Percentiles rank a stretch among this genome's conserved stretches.
Conservation (phyloP, 176 grass and related monocot genomes). For the Aegilops umbellulata region DNA sequence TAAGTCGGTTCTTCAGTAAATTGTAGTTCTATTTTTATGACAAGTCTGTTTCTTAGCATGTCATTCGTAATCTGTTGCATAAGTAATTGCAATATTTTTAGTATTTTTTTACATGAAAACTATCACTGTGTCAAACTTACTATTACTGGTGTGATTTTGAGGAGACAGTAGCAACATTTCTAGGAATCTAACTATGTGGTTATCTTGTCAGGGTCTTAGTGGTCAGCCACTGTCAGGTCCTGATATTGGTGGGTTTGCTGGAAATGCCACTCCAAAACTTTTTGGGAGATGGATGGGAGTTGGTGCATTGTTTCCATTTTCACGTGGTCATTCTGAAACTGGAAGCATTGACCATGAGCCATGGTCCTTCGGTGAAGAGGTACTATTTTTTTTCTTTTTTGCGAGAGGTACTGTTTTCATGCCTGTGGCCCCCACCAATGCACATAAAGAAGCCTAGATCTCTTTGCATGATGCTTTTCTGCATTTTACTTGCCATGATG, state of each 20-base stretch:
- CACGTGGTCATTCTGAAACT: constrained; percentile 79
- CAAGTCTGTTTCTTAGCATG: constrained; percentile 2
- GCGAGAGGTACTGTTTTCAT: not conserved
- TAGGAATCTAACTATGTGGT: constrained; percentile 16
- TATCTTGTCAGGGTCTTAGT: constrained; percentile 68
- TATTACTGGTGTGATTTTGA: not conserved
- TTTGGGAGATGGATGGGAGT: constrained; percentile 97
- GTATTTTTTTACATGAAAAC: not conserved
- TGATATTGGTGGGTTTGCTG: constrained; percentile 95
- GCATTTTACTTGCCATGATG: not conserved
- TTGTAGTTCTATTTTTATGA: not conserved
- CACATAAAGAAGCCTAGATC: constrained; percentile 8
- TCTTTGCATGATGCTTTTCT: not conserved
- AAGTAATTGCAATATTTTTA: not conserved
- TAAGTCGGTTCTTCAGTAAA: not conserved
- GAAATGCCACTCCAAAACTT: constrained; percentile 89
- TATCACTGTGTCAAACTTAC: not conserved
- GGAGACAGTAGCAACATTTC: not conserved
- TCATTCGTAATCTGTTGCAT: not conserved
- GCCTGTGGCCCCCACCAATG: not conserved
- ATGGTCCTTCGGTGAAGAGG: constrained; percentile 96
- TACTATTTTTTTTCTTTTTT: not conserved
- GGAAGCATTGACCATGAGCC: constrained; percentile 82
- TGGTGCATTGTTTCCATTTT: constrained; percentile 87
- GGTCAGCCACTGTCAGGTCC: constrained; percentile 92